phyloP scores from a whole-genome alignment of 352 stramenopile genomes.

The Pythium aristosporum region DNA sequence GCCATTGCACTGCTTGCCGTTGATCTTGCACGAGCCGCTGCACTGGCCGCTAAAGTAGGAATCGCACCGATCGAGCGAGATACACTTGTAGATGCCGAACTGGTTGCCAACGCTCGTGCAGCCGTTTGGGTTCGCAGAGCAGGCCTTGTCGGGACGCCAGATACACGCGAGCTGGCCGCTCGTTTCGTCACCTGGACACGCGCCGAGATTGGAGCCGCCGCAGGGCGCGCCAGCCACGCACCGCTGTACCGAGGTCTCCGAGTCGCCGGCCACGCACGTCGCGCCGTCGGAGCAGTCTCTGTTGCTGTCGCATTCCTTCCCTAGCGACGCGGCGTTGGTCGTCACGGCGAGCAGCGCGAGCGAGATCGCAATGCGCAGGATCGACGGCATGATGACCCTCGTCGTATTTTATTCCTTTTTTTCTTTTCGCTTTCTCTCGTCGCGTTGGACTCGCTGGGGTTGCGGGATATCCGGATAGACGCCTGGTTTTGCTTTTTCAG shows the following conservation, averaged over 20 bases:
- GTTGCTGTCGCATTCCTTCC: constrained; percentile 57
- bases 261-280: constrained; percentile 76
- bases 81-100: constrained; percentile 76
- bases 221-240: constrained; percentile 65
- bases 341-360: constrained; percentile 7
- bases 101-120: constrained; percentile 34
- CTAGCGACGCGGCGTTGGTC: constrained; percentile 28
- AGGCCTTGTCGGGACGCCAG: constrained; percentile 36
- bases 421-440: constrained; percentile 3
- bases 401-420: neutral
- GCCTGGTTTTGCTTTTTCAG: neutral
- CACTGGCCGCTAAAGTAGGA: constrained; percentile 58
- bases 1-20: constrained; percentile 65
- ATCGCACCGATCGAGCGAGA: constrained; percentile 75
- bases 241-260: constrained; percentile 51
- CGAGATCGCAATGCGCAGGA: constrained; percentile 11
- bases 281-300: constrained; percentile 60
- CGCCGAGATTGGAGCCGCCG: constrained; percentile 43
- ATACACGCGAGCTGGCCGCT: constrained; percentile 77
- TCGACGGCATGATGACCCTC: constrained; percentile 13
- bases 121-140: constrained; percentile 11
- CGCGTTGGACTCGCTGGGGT: constrained; percentile 4
- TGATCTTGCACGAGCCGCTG: constrained; percentile 30
- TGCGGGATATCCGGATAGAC: neutral
- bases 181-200: constrained; percentile 53